Evolutionary conservation across 257 asterid genomes (phyloP), one percentile per base, ranked within the genome.

Genomic region (Gentiana straminea): DNA sequence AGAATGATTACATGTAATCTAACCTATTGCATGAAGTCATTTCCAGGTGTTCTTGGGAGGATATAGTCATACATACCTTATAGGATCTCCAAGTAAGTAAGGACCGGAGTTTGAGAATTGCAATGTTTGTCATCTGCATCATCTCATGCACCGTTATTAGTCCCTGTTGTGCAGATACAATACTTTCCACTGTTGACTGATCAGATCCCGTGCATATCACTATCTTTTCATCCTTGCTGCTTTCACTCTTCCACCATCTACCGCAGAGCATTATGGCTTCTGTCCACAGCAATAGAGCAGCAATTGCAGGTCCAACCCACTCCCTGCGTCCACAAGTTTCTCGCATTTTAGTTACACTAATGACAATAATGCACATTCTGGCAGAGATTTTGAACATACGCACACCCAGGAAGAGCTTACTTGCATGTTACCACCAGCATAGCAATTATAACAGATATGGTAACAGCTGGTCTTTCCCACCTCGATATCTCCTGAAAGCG

Each of bases 111-210:
- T 90, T 90, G 12, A 90, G 77, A 39, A 86, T 61, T 5, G 88
- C 70, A 48, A 90, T 62, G 61, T 82, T 90, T 4, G 80, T 66
- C 55, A 63, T 74, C 77, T 68, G 88, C 79, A 90, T 70, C 44
- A 79, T 57, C 36, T 82, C 89, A 24, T 81, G 83, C 13, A 78
- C 65, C n/a, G 41, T 82, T 65, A 69, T 61, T n/a, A 90, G 48
- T 51, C 89, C 96, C 12, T 76, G 95, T 60, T 90, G 98, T 9
- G 96, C 96, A 3, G 96, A 84, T 11, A 90, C 86, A 37, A 90
- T 72, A 66, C 81, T 84, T 70, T 86, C 95, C 77, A 86, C 61
- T 0, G 96, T 66, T 2, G 92, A 68, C 60, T 81, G 84, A 67
- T 87, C 94, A 1, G 94, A 72, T 48, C 78, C 84, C 1, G 78